Conservation (phyloP, 2,329 filamentous ascomycete species). For the Cercospora nicotianae region DNA sequence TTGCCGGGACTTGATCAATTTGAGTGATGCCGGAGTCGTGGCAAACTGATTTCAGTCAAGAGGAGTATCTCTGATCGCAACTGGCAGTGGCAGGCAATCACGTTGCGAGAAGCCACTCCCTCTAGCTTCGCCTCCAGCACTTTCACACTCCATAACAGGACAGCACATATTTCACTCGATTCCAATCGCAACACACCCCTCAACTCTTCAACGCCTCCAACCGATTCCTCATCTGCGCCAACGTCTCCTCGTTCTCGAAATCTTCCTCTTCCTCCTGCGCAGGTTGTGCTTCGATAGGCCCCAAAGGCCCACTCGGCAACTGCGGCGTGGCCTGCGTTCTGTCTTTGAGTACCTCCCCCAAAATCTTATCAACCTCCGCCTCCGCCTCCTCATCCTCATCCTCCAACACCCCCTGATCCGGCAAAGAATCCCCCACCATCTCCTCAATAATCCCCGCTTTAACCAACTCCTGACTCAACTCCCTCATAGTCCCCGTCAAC, state of each 20-base stretch:
- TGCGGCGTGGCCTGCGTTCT: slow-evolving; percentile 58
- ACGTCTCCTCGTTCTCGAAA: slow-evolving; percentile 82
- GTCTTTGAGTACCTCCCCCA: slow-evolving; percentile 87
- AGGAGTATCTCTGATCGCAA: neutral
- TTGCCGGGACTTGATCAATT: neutral
- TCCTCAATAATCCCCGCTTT: slow-evolving; percentile 97
- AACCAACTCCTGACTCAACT: slow-evolving; percentile 81
- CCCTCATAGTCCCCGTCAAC: slow-evolving; percentile 83
- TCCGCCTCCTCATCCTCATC: slow-evolving; percentile 74
- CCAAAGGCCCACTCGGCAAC: slow-evolving; percentile 50
- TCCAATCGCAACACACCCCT: neutral
- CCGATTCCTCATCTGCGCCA: slow-evolving; percentile 90
- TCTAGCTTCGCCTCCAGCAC: neutral
- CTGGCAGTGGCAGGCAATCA: neutral
- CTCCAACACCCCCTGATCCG: slow-evolving; percentile 69
- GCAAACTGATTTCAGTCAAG: neutral
- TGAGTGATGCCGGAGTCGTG: neutral
- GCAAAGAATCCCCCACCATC: slow-evolving; percentile 85
- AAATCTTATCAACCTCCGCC: slow-evolving; percentile 84
- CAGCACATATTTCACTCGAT: neutral
- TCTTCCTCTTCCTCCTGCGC: slow-evolving; percentile 64
- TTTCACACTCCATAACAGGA: neutral
- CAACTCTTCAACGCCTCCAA: slow-evolving; percentile 88
- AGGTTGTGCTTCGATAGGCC: slow-evolving; percentile 54
- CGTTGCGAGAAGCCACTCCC: neutral